A percentile compares a stretch with the other conserved stretches of the same genome.
phyloP scores from a whole-genome alignment of 2,329 filamentous ascomycete species.

The Penicillium olsonii region DNA sequence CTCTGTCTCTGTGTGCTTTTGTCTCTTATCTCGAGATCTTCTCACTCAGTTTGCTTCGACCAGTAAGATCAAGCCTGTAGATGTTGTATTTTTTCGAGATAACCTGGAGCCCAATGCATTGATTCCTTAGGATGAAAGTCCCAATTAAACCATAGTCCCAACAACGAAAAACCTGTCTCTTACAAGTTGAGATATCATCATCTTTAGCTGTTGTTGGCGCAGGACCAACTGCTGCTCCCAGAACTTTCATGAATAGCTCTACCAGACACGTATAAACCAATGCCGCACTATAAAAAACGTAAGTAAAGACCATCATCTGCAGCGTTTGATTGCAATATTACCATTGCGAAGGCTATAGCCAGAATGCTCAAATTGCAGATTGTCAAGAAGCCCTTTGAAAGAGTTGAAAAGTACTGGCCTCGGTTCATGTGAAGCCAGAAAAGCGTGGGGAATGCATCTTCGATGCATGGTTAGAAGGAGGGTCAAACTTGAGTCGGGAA shows the following conservation, averaged over 20 bases:
- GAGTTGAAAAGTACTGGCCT: conserved; percentile 26
- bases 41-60: too few species aligned
- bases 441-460: conserved; percentile 33
- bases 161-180: too few species aligned
- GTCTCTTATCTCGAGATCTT: too few species aligned
- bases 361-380: not conserved
- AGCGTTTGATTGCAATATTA: not conserved
- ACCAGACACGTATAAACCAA: not conserved
- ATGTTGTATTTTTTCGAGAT: too few species aligned
- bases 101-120: too few species aligned
- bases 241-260: not conserved
- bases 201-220: not conserved
- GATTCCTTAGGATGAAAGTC: too few species aligned
- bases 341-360: not conserved
- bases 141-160: too few species aligned
- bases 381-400: not conserved
- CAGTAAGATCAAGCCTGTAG: too few species aligned
- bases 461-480: not conserved
- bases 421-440: conserved; percentile 39
- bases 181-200: too few species aligned
- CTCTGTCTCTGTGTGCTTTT: too few species aligned
- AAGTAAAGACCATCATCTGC: not conserved
- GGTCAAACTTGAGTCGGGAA: not conserved
- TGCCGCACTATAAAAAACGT: not conserved
- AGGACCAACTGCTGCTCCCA: not conserved